Conservation (phyloP, 495 filamentous ascomycete genomes). For the Sordaria brevicollis region DNA sequence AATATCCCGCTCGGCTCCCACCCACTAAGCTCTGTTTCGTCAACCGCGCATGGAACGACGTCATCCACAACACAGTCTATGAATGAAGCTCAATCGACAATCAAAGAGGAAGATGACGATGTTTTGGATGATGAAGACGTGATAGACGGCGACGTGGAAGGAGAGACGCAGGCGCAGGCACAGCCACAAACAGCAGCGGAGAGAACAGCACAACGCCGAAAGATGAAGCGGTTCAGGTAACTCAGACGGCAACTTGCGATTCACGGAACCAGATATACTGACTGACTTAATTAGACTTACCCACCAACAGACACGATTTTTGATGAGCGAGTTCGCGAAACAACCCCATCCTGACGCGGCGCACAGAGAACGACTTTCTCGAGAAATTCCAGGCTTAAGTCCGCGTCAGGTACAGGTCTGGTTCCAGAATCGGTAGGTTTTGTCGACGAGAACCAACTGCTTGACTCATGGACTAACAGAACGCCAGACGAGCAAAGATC, state of each 20-base stretch:
- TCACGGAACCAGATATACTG: constrained; percentile 5
- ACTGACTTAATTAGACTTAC: constrained; percentile 59
- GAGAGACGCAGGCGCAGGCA: constrained; percentile 30
- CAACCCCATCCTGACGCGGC: constrained; percentile 93
- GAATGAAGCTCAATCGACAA: constrained; percentile 33
- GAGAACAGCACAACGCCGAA: constrained; percentile 69
- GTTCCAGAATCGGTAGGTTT: constrained; percentile 90
- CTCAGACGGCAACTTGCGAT: neutral
- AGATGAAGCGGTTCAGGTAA: constrained; percentile 93
- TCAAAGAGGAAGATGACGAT: constrained; percentile 48
- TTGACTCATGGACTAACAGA: constrained; percentile 2
- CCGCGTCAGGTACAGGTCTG: constrained; percentile 95
- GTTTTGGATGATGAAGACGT: constrained; percentile 41
- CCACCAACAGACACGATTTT: constrained; percentile 89
- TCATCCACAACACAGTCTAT: constrained; percentile 19
- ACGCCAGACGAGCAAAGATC: constrained; percentile 77
- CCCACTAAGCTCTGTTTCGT: constrained; percentile 29
- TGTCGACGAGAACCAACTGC: neutral
- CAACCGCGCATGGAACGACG: neutral
- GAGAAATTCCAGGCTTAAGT: constrained; percentile 87
- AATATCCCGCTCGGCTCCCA: constrained; percentile 31
- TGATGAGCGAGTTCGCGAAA: constrained; percentile 95
- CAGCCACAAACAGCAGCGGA: constrained; percentile 56
- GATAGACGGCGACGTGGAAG: constrained; percentile 34
- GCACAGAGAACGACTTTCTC: constrained; percentile 79